These are phyloP conservation scores for Gliomastix tumulicola DNA, from an alignment of 2,329 filamentous ascomycete genomes.

Conservation along the genomic window DNA sequence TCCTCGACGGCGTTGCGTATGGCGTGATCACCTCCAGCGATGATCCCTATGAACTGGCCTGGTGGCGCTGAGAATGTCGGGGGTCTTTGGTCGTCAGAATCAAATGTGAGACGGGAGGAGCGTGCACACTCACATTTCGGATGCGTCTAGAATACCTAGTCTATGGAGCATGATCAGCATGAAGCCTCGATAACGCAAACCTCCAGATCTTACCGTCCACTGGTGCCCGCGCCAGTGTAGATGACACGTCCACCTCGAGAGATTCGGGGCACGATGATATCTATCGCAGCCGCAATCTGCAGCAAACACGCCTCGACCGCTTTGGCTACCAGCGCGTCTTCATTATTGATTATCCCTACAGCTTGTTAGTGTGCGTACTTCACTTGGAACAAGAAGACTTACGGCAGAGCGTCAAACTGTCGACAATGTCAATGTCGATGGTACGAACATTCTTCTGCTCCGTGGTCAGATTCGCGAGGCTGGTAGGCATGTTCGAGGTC, in stretches of 20 bases:
- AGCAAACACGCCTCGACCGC: constrained; percentile 4
- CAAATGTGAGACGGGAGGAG: background rate
- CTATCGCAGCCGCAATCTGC: constrained; percentile 4
- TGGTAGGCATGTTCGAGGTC: background rate
- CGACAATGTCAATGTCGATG: constrained; percentile 2
- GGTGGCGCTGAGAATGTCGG: constrained; percentile 10
- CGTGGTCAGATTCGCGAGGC: constrained; percentile 2
- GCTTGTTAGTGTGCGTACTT: background rate
- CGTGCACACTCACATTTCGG: constrained; percentile 5
- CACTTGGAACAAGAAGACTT: background rate
- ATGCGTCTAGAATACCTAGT: constrained; percentile 6
- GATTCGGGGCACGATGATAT: constrained; percentile 1
- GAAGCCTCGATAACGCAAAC: no score
- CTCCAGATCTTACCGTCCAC: constrained; percentile 25
- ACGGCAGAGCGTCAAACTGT: constrained; percentile 2
- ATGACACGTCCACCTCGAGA: constrained; percentile 4
- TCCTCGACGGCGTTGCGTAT: constrained; percentile 10
- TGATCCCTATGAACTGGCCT: constrained; percentile 7
- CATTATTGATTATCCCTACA: constrained; percentile 2
- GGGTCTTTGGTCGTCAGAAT: background rate
- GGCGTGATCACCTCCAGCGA: constrained; percentile 7
- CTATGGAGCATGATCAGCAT: no score
- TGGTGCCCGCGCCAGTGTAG: constrained; percentile 30
- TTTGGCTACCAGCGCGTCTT: constrained; percentile 3
- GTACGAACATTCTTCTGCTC: constrained; percentile 4